These are phyloP conservation scores for Eruca vesicaria DNA, from an alignment of 441 rosid species.

Conservation along the genomic window DNA sequence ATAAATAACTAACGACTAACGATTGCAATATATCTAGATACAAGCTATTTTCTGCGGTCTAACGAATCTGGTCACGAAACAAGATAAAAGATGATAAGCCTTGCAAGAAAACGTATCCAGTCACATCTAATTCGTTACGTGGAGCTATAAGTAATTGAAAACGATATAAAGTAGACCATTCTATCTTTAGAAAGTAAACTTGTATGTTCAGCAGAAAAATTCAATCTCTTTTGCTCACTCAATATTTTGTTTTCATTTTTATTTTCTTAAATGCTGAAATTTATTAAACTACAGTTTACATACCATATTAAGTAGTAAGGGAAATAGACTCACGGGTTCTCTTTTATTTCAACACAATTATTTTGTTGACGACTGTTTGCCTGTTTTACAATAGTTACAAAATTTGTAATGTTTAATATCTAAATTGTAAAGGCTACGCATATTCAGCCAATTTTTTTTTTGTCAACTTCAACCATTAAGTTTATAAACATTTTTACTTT, in stretches of 20 bases:
- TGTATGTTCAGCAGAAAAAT: background rate
- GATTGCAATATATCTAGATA: constrained; percentile 12
- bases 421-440: background rate
- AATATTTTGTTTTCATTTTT: background rate
- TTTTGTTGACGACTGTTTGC: background rate
- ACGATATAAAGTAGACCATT: constrained; percentile 21
- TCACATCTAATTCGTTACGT: constrained; percentile 25
- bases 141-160: constrained; percentile 8
- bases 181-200: constrained; percentile 11
- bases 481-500: background rate
- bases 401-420: background rate
- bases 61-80: constrained; percentile 9
- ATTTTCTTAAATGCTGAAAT: background rate
- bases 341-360: background rate
- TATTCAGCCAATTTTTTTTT: no score
- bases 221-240: background rate
- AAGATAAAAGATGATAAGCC: constrained; percentile 16
- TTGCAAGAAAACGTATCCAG: constrained; percentile 15
- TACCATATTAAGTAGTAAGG: background rate
- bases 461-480: background rate
- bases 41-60: background rate
- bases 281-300: background rate
- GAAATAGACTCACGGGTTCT: background rate
- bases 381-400: background rate
- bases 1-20: constrained; percentile 10